A percentile compares a stretch with the other conserved stretches of the same genome.
These are phyloP conservation scores for Prunus mongolica DNA, from an alignment of 306 rosid species.

Conservation along the genomic window DNA sequence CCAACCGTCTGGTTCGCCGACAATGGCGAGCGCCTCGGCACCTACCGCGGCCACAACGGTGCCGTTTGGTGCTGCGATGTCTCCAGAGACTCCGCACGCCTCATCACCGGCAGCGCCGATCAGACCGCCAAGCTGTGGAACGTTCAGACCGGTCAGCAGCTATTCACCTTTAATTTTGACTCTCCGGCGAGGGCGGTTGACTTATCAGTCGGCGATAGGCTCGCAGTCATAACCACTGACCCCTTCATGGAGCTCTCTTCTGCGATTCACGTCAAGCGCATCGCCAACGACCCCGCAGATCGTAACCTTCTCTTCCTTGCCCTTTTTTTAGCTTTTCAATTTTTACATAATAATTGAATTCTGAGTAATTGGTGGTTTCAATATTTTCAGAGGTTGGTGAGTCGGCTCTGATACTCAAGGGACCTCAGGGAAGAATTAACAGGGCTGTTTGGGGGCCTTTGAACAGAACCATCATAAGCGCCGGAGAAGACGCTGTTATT, in stretches of 20 bases:
- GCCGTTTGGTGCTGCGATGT: constrained; percentile 98
- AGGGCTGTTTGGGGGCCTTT: constrained; percentile 97
- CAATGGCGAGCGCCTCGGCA: constrained; percentile 90
- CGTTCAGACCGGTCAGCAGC: constrained; percentile 74
- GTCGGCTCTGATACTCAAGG: constrained; percentile 61
- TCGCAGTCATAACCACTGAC: constrained; percentile 65
- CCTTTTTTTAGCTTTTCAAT: background rate
- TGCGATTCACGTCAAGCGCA: constrained; percentile 71
- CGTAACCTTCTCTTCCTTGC: constrained; percentile 33
- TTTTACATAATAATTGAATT: background rate
- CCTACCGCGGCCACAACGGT: constrained; percentile 88
- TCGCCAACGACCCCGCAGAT: constrained; percentile 48
- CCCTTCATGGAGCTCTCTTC: constrained; percentile 72
- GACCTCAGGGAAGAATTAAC: constrained; percentile 88
- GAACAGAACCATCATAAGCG: constrained; percentile 75
- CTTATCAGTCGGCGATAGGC: constrained; percentile 58
- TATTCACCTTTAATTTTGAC: constrained; percentile 62
- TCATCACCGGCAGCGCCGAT: constrained; percentile 87
- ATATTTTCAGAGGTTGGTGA: constrained; percentile 65
- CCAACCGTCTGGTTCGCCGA: constrained; percentile 98
- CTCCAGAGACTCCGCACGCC: constrained; percentile 64
- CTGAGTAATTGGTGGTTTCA: background rate
- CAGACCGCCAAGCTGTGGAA: constrained; percentile 76
- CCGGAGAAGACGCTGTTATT: constrained; percentile 78
- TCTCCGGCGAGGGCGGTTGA: constrained; percentile 77